phyloP scores from a whole-genome alignment of 345 rosid genomes.

The Eucalyptus marginata region DNA sequence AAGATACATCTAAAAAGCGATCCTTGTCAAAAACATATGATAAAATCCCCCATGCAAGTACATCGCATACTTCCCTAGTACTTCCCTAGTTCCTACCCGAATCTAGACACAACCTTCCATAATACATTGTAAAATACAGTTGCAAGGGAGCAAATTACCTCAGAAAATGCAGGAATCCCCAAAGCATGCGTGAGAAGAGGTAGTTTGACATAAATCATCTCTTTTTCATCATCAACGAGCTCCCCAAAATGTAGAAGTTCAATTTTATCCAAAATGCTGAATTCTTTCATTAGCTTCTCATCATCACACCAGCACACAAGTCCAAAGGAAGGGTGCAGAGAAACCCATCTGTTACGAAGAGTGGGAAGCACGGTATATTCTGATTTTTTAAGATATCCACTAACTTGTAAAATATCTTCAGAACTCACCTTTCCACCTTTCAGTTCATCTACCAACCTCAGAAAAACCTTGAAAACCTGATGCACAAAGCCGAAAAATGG shows the following conservation, averaged over 20 bases:
- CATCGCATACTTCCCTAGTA: no score
- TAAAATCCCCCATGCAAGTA: not conserved
- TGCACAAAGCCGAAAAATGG: not conserved
- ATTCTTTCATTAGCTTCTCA: constrained; percentile 47
- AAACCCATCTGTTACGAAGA: constrained; percentile 64
- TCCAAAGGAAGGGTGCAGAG: constrained; percentile 72
- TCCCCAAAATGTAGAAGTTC: constrained; percentile 59
- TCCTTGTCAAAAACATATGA: not conserved
- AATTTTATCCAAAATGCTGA: constrained; percentile 38
- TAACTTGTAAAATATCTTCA: constrained; percentile 41
- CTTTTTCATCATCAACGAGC: constrained; percentile 28
- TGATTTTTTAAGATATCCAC: constrained; percentile 39
- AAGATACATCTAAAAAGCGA: not conserved
- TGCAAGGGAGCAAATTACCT: constrained; percentile 20
- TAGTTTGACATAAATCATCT: constrained; percentile 36
- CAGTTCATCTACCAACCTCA: constrained; percentile 62
- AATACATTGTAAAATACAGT: not conserved
- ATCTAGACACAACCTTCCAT: not conserved
- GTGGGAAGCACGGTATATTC: constrained; percentile 75
- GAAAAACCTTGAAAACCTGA: constrained; percentile 70
- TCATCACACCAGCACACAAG: constrained; percentile 83
- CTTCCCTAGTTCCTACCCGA: not conserved
- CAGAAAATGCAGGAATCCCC: constrained; percentile 74
- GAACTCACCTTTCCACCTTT: constrained; percentile 38
- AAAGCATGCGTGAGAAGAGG: constrained; percentile 42